Conservation (phyloP, 257 asterid species). For the Solanum clarkiae region DNA sequence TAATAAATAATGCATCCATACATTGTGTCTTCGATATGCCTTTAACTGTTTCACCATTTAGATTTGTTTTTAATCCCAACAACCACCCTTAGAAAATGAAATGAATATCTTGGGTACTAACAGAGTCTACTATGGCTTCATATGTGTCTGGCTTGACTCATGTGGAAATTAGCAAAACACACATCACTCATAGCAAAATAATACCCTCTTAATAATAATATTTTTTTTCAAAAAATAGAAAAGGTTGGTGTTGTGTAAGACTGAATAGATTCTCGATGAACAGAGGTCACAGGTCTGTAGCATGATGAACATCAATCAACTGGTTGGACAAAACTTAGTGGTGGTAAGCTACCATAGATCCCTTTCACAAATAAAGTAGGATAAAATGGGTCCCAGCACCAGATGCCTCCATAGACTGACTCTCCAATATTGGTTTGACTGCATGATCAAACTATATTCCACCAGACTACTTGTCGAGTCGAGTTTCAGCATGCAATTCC, state of each 20-base stretch:
- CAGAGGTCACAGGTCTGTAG: slow-evolving; percentile 1
- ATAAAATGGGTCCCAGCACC: slow-evolving; percentile 9
- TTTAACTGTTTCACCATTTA: too few relatives aligned
- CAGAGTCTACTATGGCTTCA: not conserved
- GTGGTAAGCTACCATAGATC: slow-evolving; percentile 24
- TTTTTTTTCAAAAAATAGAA: not conserved
- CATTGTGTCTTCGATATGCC: not conserved
- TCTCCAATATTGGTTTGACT: not conserved
- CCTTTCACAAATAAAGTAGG: slow-evolving; percentile 11
- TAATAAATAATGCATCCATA: not conserved
- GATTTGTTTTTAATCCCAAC: not conserved
- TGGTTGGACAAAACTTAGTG: slow-evolving; percentile 34
- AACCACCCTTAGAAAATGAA: not conserved
- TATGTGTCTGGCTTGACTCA: not conserved
- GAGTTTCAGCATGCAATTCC: too few relatives aligned
- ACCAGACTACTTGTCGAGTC: not conserved
- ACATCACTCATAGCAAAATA: not conserved
- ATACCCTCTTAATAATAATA: accelerated
- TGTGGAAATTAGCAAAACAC: not conserved
- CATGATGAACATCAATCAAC: slow-evolving; percentile 8
- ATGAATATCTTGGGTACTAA: not conserved
- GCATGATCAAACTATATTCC: not conserved
- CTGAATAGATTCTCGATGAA: slow-evolving; percentile 1
- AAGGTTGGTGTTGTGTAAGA: not conserved
- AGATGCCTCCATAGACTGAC: not conserved